phyloP scores from a whole-genome alignment of 2,329 filamentous ascomycete species.

The Sphaerulina vaccinii region DNA sequence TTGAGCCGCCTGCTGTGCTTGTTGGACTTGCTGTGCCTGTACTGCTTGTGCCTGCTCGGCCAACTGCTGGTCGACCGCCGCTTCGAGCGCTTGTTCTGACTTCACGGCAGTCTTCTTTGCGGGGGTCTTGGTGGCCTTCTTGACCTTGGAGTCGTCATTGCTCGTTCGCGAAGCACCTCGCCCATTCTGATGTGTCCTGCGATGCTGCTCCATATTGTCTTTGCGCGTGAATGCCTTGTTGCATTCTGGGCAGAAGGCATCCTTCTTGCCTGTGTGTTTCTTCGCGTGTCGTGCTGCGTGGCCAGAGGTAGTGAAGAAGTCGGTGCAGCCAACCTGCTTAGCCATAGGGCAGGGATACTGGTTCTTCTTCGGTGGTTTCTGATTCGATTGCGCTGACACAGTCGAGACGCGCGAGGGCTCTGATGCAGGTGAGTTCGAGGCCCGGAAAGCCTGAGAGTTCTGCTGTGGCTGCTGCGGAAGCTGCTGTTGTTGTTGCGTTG shows the following conservation, averaged over 20 bases:
- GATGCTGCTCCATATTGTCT: constrained; percentile 86
- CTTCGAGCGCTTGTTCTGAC: constrained; percentile 35
- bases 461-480: constrained; percentile 2
- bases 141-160: constrained; percentile 46
- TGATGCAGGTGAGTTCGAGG: constrained; percentile 53
- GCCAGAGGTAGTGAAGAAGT: constrained; percentile 80
- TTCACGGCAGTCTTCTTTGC: constrained; percentile 34
- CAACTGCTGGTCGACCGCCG: constrained; percentile 38
- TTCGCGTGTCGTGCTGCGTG: constrained; percentile 83
- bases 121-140: constrained; percentile 43
- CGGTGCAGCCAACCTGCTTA: constrained; percentile 69
- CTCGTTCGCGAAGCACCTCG: constrained; percentile 43
- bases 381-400: constrained; percentile 46
- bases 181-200: constrained; percentile 67
- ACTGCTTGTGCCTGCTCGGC: constrained; percentile 26
- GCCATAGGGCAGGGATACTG: constrained; percentile 73
- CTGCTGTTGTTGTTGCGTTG: constrained; percentile 1
- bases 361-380: constrained; percentile 56
- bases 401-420: constrained; percentile 43
- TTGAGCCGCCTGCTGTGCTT: constrained; percentile 21
- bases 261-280: constrained; percentile 79
- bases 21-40: constrained; percentile 22
- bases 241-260: constrained; percentile 68
- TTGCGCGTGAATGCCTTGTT: constrained; percentile 77
- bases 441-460: constrained; percentile 10